Evolutionary conservation across 129 eudicot species (phyloP), one percentile per base, ranked within the genome.

Genomic region (Artemisia argyi): DNA sequence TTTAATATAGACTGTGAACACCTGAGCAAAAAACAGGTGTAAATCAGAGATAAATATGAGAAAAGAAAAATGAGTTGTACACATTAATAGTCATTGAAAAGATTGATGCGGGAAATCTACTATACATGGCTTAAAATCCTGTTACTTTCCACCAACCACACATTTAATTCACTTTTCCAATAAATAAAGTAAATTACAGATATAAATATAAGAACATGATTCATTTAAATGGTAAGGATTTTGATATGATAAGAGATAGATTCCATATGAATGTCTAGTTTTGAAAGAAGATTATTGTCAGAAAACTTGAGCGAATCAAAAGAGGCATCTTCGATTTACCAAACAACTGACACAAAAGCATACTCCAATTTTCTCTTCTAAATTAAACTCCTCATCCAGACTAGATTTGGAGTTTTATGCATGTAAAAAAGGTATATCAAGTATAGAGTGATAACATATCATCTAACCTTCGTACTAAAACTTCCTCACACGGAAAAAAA

Each of bases 401-500:
- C 57, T 42, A 65, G 65, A 53, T 63, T 64, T 52, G 49, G 35
- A 65, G 79, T 57, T 54, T 60, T 44, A 42, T 30, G 49, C 46
- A 8, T 54, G 42, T 65, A 53, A 74, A 35, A 35, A 35, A 35
- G 44, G 44, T 7, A 35, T 35, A 35, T 35, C 44, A 35, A 35
- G 44, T 35, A 4, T 35, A 7, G 44, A 54, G 48, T 53, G 65
- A 53, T 39, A 58, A 47, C 54, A 74, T 53, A 15, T 42, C 46
- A 52, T 53, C 72, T 65, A 73, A 75, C 73, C 79, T 75, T 66
- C 71, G 28, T 63, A 53, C 18, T 75, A 65, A 15, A 66, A 75
- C 49, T 30, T 30, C 35, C 35, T 30, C 35, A 30, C 35, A 30
- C 6, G 6, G 35, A n/a, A 30, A 3, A 30, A 30, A 30, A 30